phyloP scores from a whole-genome alignment of 139 green algal genomes.

The Volvox africanus region DNA sequence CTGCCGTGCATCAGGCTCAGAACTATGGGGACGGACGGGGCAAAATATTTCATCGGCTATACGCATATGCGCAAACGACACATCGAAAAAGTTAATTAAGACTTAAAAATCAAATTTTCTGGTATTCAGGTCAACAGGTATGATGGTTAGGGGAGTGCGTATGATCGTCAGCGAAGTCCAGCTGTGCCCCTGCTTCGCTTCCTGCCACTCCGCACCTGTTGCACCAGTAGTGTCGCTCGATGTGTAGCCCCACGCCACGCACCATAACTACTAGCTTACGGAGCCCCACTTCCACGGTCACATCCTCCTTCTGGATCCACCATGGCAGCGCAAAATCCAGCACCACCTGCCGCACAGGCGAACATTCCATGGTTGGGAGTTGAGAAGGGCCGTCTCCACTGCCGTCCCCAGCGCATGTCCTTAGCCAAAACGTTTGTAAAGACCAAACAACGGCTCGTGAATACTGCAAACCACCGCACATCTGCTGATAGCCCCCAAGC shows the following conservation, averaged over 20 bases:
- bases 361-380: neutral
- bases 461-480: neutral
- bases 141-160: too few relatives aligned
- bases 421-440: too few relatives aligned
- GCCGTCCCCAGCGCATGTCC: too few relatives aligned
- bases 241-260: neutral
- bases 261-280: neutral
- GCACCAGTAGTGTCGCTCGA: conserved; percentile 15
- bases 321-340: conserved; percentile 80
- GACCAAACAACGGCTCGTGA: too few relatives aligned
- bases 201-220: neutral
- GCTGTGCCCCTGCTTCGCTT: too few relatives aligned
- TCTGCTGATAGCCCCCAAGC: neutral
- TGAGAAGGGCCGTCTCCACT: too few relatives aligned
- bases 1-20: conserved; percentile 4
- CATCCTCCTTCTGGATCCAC: conserved; percentile 78
- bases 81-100: too few relatives aligned
- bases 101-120: too few relatives aligned
- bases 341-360: conserved; percentile 54
- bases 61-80: too few relatives aligned
- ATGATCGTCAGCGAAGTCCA: too few relatives aligned
- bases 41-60: too few relatives aligned
- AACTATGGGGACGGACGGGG: neutral
- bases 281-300: conserved; percentile 59
- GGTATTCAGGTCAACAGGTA: too few relatives aligned